These are phyloP conservation scores for Epichloe aotearoae DNA, from an alignment of 2,329 filamentous ascomycete species.

Conservation along the genomic window DNA sequence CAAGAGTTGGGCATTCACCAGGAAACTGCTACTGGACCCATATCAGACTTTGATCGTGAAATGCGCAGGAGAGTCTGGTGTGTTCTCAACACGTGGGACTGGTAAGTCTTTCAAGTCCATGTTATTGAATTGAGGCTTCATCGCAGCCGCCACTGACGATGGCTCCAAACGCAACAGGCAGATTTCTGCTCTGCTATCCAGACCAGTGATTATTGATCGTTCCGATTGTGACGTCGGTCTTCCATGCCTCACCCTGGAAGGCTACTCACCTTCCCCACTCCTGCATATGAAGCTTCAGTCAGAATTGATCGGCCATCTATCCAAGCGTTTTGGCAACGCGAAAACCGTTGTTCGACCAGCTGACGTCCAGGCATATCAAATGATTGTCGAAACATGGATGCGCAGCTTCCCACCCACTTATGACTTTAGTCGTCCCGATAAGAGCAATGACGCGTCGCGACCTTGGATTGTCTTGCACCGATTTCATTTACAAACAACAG, in stretches of 20 bases:
- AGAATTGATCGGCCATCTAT: constrained; percentile 18
- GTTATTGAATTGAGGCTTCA: not conserved
- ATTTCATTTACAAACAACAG: constrained; percentile 29
- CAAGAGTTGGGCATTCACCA: constrained; percentile 23
- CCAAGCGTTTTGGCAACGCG: constrained; percentile 17
- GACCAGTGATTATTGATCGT: constrained; percentile 23
- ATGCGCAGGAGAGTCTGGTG: constrained; percentile 24
- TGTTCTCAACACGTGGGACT: constrained; percentile 25
- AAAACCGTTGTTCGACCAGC: constrained; percentile 15
- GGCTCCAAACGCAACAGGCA: constrained; percentile 12
- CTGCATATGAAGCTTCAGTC: constrained; percentile 25
- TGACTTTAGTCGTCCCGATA: constrained; percentile 26
- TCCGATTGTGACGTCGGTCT: constrained; percentile 18
- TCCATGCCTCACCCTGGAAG: constrained; percentile 21
- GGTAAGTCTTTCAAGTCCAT: constrained; percentile 14
- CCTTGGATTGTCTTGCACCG: constrained; percentile 33
- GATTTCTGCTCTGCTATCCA: constrained; percentile 20
- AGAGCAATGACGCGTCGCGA: constrained; percentile 24
- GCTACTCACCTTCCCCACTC: constrained; percentile 18
- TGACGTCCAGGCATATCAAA: constrained; percentile 20
- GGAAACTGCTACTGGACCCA: constrained; percentile 13
- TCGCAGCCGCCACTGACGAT: not conserved
- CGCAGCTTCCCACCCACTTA: constrained; percentile 28
- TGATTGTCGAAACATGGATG: constrained; percentile 28
- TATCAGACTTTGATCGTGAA: constrained; percentile 23